Percentiles rank a stretch among this genome's conserved stretches.
Conservation (phyloP, 139 green algal species). For the Picochlorum sp. region DNA sequence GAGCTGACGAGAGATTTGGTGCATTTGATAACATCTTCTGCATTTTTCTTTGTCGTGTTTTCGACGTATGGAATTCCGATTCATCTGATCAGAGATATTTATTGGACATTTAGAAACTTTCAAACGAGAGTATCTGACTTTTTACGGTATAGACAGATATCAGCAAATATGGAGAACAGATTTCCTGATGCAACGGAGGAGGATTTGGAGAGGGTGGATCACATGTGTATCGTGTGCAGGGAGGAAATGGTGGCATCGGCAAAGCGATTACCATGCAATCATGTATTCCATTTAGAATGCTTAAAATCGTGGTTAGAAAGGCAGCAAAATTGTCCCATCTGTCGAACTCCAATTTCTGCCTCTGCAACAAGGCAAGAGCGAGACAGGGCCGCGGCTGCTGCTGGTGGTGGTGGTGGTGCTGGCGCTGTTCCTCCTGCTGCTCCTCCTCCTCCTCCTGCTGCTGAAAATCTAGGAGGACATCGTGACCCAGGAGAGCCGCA, state of each 20-base stretch:
- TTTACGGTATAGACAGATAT: conserved; percentile 77
- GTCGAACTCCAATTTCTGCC: conserved; percentile 64
- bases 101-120: conserved; percentile 95
- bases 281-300: conserved; percentile 96
- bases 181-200: conserved; percentile 81
- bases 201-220: conserved; percentile 78
- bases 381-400: neutral
- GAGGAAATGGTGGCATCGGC: conserved; percentile 77
- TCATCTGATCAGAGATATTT: conserved; percentile 93
- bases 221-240: conserved; percentile 95
- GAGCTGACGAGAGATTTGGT: conserved; percentile 93
- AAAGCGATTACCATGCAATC: conserved; percentile 90
- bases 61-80: conserved; percentile 91
- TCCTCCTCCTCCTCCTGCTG: too few relatives aligned
- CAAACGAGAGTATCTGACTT: conserved; percentile 80
- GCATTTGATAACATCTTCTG: conserved; percentile 91
- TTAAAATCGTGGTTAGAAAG: conserved; percentile 95
- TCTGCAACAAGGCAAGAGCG: conserved; percentile 1
- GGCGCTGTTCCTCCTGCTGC: too few relatives aligned
- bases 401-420: too few relatives aligned
- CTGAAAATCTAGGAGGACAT: neutral
- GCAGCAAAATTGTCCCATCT: conserved; percentile 96
- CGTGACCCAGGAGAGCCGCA: too few relatives aligned
- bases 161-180: conserved; percentile 82
- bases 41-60: conserved; percentile 97